Percentiles rank a stretch among this genome's conserved stretches.
These are phyloP conservation scores for Eucalyptus polyanthemos DNA, from an alignment of 345 rosid genomes.

Conservation along the genomic window DNA sequence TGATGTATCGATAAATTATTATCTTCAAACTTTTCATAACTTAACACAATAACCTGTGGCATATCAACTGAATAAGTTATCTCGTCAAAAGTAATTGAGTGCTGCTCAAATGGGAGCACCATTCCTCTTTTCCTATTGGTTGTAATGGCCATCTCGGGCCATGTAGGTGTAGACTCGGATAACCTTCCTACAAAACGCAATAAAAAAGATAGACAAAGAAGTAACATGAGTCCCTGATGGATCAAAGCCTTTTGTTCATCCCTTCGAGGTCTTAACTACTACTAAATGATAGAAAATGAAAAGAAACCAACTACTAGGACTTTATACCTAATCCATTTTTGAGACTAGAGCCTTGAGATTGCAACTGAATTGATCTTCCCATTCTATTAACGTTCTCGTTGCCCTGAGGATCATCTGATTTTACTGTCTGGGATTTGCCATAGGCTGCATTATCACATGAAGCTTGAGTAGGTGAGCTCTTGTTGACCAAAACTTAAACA, in stretches of 20 bases:
- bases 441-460: conserved; percentile 22
- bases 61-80: conserved; percentile 39
- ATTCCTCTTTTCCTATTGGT: conserved; percentile 30
- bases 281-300: background rate
- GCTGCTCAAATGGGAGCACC: conserved; percentile 49
- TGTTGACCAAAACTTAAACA: background rate
- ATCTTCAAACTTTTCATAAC: background rate
- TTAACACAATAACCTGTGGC: conserved; percentile 29
- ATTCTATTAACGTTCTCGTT: background rate
- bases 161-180: background rate
- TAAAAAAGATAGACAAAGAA: background rate
- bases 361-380: conserved; percentile 17
- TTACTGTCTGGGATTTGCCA: conserved; percentile 35
- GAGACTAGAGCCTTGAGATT: conserved; percentile 1
- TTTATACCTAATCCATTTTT: background rate
- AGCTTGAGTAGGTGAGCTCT: background rate
- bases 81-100: conserved; percentile 38
- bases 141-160: background rate
- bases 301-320: background rate
- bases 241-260: background rate
- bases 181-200: background rate
- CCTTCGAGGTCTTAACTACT: background rate
- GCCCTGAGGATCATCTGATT: conserved; percentile 25
- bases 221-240: background rate
- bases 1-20: background rate